These are phyloP conservation scores for Colletotrichum euphorbiae DNA, from an alignment of 2,329 filamentous ascomycete species.

Conservation along the genomic window DNA sequence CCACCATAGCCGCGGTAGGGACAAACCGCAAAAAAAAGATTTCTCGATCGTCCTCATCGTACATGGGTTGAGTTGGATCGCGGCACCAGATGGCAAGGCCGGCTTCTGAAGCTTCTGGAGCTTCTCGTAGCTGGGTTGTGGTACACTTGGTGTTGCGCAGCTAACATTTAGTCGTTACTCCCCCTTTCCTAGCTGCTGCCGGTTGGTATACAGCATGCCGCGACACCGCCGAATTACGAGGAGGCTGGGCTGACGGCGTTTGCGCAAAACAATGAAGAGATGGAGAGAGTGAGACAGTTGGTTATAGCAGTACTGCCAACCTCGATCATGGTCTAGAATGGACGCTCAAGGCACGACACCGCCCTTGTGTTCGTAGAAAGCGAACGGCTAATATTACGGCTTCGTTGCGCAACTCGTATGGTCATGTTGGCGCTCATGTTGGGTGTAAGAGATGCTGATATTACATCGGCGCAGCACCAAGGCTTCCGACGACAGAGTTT, in stretches of 20 bases:
- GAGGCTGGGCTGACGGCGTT: constrained; percentile 14
- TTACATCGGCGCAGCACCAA: constrained; percentile 26
- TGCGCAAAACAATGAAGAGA: too few species aligned
- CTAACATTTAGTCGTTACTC: constrained; percentile 11
- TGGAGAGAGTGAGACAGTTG: too few species aligned
- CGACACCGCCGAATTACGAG: neutral
- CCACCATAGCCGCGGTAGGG: constrained; percentile 18
- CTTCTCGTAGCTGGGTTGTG: neutral
- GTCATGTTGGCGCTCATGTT: constrained; percentile 1
- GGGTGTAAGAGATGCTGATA: constrained; percentile 18
- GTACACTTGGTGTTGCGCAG: constrained; percentile 28
- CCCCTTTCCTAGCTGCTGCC: neutral
- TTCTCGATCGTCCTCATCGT: neutral
- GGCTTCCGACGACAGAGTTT: constrained; percentile 28
- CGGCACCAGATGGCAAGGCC: constrained; percentile 1
- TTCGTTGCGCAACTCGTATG: constrained; percentile 14
- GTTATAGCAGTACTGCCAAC: constrained; percentile 1
- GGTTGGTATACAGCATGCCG: neutral
- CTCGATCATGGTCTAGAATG: neutral
- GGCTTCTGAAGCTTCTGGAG: neutral
- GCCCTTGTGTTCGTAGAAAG: constrained; percentile 5
- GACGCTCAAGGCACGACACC: constrained; percentile 12
- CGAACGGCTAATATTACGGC: neutral
- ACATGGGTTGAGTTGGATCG: neutral
- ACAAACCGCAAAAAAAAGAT: neutral